Base-by-base conservation (phyloP, 2,329 filamentous ascomycete genomes). In the Tricladium varicosporioides region DNA sequence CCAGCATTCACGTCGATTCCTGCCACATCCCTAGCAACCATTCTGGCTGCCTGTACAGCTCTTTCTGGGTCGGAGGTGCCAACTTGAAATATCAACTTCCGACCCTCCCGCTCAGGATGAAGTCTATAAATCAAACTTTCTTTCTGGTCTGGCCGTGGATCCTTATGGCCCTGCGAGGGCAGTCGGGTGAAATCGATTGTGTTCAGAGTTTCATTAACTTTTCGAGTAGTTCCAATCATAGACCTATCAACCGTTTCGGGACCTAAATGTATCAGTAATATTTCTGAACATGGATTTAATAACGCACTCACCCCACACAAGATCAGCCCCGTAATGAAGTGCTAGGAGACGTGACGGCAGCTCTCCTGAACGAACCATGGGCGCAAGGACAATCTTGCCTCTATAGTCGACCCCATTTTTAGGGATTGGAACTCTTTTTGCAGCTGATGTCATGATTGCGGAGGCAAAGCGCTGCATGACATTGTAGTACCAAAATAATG, bases 361-460 rank as follows among this genome's bases (percentile, higher is more conserved):
- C 78, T 99, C 94, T 70, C 94, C 94, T n/a, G 91, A 96, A 65
- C 94, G 88, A 57, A 97, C 93, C 94, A 99, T 99, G 43, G 94
- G 94, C 60, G 94, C 94, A 62, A 99, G 87, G 46, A 97, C 94
- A 63, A 97, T 76, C 74, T 95, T 97, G 74, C 89, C 89, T 66
- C 93, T 85, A 75, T 97, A 97, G 77, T 97, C 92, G 68, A 96
- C 92, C 51, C 93, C 93, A 73, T 88, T 89, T 60, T 80, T 82
- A 63, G 93, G 93, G 64, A 97, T 96, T 51, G 91, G 87, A 40
- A 96, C 89, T 70, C 80, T 85, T 70, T 88, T 86, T 59, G 78
- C 67, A 66, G 76, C 74, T 54, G 80, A 72, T 67, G 80, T 78
- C 84, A 88, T 89, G 70, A 74, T 77, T 72, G 76, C 73, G 72